Evolutionary conservation across 352 stramenopile species (phyloP).

Genomic region (Phytophthora litchii): DNA sequence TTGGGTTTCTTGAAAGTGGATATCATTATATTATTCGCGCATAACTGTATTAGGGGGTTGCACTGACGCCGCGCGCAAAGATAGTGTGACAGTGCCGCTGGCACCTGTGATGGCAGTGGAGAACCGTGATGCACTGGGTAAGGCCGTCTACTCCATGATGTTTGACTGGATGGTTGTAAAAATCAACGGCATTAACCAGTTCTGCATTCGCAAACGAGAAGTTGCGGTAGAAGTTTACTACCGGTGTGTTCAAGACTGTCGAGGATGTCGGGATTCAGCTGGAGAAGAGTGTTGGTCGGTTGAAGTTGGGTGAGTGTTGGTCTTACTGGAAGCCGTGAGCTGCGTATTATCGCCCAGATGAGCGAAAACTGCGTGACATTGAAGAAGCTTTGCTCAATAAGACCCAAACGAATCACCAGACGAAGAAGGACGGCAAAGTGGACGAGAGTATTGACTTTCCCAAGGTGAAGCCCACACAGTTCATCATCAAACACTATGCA

Average conservation of each 20-base stretch:
- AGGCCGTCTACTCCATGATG: constrained; percentile 97
- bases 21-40: too few species aligned
- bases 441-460: constrained; percentile 87
- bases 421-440: constrained; percentile 58
- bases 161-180: constrained; percentile 98
- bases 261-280: too few species aligned
- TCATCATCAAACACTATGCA: constrained; percentile 97
- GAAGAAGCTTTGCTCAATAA: constrained; percentile 91
- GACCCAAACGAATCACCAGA: constrained; percentile 82
- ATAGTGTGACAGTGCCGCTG: constrained; percentile 84
- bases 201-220: constrained; percentile 93
- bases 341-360: constrained; percentile 89
- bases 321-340: constrained; percentile 96
- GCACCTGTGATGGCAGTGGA: constrained; percentile 91
- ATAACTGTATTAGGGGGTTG: too few species aligned
- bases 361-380: constrained; percentile 86
- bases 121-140: constrained; percentile 96
- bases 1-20: too few species aligned
- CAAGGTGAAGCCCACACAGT: constrained; percentile 91
- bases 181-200: constrained; percentile 92
- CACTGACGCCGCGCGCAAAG: constrained; percentile 90
- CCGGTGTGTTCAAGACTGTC: constrained; percentile 97
- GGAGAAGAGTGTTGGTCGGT: too few species aligned
- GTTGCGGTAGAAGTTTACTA: constrained; percentile 93
- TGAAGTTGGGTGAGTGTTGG: too few species aligned